Conservation (phyloP, 2,329 filamentous ascomycete species). For the Colletotrichum gloeosporioides region DNA sequence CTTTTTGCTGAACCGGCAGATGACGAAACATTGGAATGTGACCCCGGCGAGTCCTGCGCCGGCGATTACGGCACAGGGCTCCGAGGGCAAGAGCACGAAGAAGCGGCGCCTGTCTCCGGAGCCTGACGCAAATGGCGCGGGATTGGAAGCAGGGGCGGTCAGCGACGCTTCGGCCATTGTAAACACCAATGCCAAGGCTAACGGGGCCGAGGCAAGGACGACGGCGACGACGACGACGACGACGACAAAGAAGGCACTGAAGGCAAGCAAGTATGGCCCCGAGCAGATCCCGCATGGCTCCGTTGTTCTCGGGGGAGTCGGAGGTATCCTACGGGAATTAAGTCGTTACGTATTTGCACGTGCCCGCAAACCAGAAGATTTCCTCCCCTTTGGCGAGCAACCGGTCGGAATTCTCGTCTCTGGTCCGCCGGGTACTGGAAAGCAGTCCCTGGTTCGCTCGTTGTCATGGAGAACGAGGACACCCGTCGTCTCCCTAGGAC, state of each 20-base stretch:
- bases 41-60: background rate
- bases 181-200: background rate
- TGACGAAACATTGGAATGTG: conserved; percentile 45
- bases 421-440: conserved; percentile 81
- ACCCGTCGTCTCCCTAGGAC: conserved; percentile 67
- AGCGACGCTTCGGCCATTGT: conserved; percentile 16
- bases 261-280: conserved; percentile 18
- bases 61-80: conserved; percentile 7
- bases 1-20: conserved; percentile 46
- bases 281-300: conserved; percentile 18
- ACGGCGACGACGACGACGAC: background rate
- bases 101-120: conserved; percentile 23
- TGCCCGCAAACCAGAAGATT: background rate
- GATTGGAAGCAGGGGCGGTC: background rate
- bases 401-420: conserved; percentile 77
- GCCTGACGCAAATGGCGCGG: conserved; percentile 15
- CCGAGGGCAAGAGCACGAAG: conserved; percentile 27
- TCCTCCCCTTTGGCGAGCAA: conserved; percentile 3
- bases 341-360: conserved; percentile 9
- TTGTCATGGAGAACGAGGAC: conserved; percentile 76
- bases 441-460: conserved; percentile 77
- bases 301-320: conserved; percentile 16
- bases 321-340: background rate
- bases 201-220: background rate
- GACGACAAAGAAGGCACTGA: conserved; percentile 5